Percentiles rank a stretch among this genome's conserved stretches.
phyloP scores from a whole-genome alignment of 129 eudicot genomes.

The Silybum marianum region DNA sequence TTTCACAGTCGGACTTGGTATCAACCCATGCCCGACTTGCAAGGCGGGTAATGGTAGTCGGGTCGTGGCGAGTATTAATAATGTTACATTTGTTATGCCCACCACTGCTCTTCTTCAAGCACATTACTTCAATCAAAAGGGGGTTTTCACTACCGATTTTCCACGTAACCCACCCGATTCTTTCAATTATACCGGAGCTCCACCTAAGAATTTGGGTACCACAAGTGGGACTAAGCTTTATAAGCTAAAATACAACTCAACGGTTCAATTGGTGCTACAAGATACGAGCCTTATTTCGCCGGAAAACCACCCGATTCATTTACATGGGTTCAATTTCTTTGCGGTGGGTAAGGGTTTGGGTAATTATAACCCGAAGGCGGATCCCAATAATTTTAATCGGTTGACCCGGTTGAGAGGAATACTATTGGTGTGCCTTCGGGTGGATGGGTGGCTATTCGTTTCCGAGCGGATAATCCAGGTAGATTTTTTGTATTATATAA shows the following conservation, averaged over 20 bases:
- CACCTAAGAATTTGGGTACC: conserved; percentile 48
- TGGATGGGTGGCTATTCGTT: conserved; percentile 83
- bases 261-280: conserved; percentile 67
- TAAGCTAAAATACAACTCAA: conserved; percentile 58
- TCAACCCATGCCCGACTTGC: conserved; percentile 68
- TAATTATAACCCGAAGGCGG: conserved; percentile 62
- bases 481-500: not conserved
- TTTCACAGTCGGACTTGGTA: conserved; percentile 68
- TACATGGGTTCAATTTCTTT: conserved; percentile 81
- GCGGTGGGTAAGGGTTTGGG: conserved; percentile 78
- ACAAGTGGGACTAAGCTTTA: conserved; percentile 65
- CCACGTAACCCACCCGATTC: conserved; percentile 65
- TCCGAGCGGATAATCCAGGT: conserved; percentile 90
- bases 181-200: conserved; percentile 62
- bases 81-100: conserved; percentile 82
- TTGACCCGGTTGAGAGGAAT: conserved; percentile 89
- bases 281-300: conserved; percentile 69
- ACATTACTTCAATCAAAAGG: conserved; percentile 57
- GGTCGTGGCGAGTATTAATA: conserved; percentile 67
- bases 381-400: conserved; percentile 62
- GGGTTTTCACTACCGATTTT: conserved; percentile 81
- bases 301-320: conserved; percentile 81
- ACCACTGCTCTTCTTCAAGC: conserved; percentile 73
- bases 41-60: conserved; percentile 73
- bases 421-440: conserved; percentile 84